Base-by-base conservation (phyloP, 495 filamentous ascomycete genomes). In the Lophiostoma macrostomum region DNA sequence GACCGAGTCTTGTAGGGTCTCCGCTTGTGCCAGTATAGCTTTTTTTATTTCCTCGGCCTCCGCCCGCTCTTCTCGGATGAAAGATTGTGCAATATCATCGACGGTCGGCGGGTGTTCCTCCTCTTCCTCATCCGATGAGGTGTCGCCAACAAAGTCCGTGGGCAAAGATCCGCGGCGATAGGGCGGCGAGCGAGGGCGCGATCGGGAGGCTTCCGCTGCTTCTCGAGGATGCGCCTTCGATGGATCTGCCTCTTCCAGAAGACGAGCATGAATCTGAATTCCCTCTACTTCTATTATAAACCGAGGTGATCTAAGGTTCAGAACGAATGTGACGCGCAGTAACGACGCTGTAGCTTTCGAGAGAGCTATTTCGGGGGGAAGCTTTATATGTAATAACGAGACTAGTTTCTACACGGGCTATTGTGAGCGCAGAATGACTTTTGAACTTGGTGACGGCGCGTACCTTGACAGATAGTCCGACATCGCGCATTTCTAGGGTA, bases 1-100 rank as follows among this genome's bases (percentile, higher is more conserved):
- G n/a, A 66, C 45, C 2, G 75, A 75, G 43, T 76, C 64, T 14
- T 77, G 73, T n/a, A 84, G 61, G 25, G 85, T 82, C 40, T 83
- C 80, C 5, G 82, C 83, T 52, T 87, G 77, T 4, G 79, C 76
- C 20, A 81, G 74, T 14, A 96, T 73, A 4, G 86, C 88, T 45
- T 86, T 82, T 68, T 93, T 80, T 24, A 97, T 72, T 67, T 89
- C 80, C 28, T 78, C 78, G 58, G 82, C 86, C 63, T 93, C 87
- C 48, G 67, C 68, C 0, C 90, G 86, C 58, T 96, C 88, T 1
- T 88, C 79, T 57, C 89, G 78, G 12, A 97, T 74, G 69, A 96
- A 96, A 0, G 87, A 94, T 66, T 90, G 77, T 3, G 91, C 91
- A 25, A 97, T 76, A 50, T 91, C 85, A 55, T 84, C 78, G n/a